Evolutionary conservation across 2,329 filamentous ascomycete species (phyloP).

Genomic region (Claviceps humidiphila): DNA sequence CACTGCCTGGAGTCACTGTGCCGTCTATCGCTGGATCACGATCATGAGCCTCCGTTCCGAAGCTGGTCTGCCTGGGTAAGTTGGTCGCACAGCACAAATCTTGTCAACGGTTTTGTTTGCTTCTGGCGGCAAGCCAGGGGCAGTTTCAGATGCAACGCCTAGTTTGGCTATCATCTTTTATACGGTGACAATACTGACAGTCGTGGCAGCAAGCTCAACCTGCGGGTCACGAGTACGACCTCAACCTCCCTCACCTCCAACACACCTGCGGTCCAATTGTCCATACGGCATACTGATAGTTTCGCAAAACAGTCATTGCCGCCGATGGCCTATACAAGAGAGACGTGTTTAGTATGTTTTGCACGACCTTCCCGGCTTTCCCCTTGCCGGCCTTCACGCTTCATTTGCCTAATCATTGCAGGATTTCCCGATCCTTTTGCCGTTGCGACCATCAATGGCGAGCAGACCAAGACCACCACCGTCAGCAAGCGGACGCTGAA

Average conservation of each 20-base stretch:
- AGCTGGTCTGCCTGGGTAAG: constrained; percentile 23
- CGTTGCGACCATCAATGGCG: constrained; percentile 90
- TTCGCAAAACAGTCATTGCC: constrained; percentile 64
- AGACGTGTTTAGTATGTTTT: constrained; percentile 87
- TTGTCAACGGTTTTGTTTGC: constrained; percentile 4
- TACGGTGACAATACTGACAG: constrained; percentile 16
- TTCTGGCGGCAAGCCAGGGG: neutral
- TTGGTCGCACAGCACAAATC: constrained; percentile 6
- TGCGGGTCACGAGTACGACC: constrained; percentile 78
- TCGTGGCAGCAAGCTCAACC: constrained; percentile 57
- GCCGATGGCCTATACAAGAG: constrained; percentile 97
- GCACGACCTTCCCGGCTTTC: neutral
- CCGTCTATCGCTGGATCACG: constrained; percentile 2
- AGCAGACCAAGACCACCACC: constrained; percentile 95
- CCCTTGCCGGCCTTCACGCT: neutral
- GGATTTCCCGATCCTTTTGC: constrained; percentile 97
- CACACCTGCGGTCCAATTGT: neutral
- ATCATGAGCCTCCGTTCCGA: constrained; percentile 21
- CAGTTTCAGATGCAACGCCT: neutral
- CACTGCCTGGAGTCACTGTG: neutral
- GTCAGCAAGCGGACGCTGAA: constrained; percentile 97
- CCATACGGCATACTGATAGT: constrained; percentile 20
- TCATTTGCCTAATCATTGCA: constrained; percentile 27
- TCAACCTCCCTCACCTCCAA: constrained; percentile 11
- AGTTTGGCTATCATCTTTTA: constrained; percentile 1